Evolutionary conservation across 1,139 yeast species (phyloP).

Genomic region (Sugiyamaella xylanicola): DNA sequence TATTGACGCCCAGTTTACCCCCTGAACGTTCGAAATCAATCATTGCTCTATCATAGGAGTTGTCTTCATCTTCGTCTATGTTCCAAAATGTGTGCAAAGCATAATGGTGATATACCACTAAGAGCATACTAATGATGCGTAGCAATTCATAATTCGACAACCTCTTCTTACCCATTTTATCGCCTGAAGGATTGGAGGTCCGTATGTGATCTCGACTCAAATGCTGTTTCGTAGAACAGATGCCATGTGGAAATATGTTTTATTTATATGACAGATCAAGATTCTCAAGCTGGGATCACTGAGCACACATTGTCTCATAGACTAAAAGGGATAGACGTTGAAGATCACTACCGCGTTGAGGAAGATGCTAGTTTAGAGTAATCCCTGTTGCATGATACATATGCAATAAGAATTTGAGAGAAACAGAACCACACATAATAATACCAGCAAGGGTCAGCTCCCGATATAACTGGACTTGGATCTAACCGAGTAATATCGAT

Average conservation of each 20-base stretch:
- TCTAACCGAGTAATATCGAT: too few relatives aligned
- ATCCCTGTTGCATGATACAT: neutral
- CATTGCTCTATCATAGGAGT: neutral
- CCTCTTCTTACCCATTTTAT: neutral
- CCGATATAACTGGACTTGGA: too few relatives aligned
- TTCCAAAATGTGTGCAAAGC: conserved; percentile 16
- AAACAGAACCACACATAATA: too few relatives aligned
- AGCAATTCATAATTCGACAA: conserved; percentile 23
- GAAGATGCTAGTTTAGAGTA: neutral
- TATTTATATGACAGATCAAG: neutral
- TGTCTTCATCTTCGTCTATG: conserved; percentile 1
- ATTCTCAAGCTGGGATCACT: neutral
- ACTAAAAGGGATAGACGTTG: neutral
- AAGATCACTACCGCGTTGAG: neutral
- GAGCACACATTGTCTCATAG: too few relatives aligned
- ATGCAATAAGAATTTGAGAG: too few relatives aligned
- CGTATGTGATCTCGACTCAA: too few relatives aligned
- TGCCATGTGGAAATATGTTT: neutral
- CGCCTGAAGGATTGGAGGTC: neutral
- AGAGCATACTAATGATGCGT: conserved; percentile 21
- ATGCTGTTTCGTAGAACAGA: too few relatives aligned
- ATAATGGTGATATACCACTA: conserved; percentile 23
- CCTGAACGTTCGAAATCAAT: neutral
- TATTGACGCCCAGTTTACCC: conserved; percentile 18
- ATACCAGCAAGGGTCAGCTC: too few relatives aligned